Evolutionary conservation across 305 asterid genomes (phyloP), one percentile per base, ranked within the genome.

Genomic region (Solanum hybrid): DNA sequence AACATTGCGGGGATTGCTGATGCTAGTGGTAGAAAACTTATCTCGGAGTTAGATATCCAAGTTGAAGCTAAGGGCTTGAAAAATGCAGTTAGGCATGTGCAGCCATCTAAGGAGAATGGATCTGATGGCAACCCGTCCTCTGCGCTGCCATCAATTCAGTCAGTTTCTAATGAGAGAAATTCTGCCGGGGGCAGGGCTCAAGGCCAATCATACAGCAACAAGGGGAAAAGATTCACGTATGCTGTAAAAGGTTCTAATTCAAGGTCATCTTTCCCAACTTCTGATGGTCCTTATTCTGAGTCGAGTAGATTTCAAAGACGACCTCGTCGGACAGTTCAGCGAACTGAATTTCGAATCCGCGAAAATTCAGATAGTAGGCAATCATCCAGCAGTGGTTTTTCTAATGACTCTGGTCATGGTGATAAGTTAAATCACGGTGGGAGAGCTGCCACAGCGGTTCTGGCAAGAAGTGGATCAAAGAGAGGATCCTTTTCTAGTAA

Each of bases 281-380:
- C 93, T 91, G 96, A 93, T 72, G 88, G 90, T 84, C 90, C 91
- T 31, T 72, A 27, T 86, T 79, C 94, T 88, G 95, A 95, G 86
- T 90, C 94, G 40, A 93, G 90, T 94, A 96, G 93, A 60, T 93
- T 94, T 93, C 97, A 92, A 90, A 95, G 98, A 91, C 94, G 96
- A 91, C 95, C 97, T 88, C 93, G 94, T 86, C 95, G 95, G 51
- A 93, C 94, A 88, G 94, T 94, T 87, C 98, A 93, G 40, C 93
- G 96, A 79, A 94, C 97, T 38, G 99, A 97, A 90, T 96, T 94
- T 90, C 96, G 97, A 87, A 88, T 96, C 89, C 97, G 99, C 87
- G 98, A 95, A 90, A 96, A 92, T 91, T 92, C 88, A 89, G 98
- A 95, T 85, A 91, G 96, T 92, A 94, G 93, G 89, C 94, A 92